phyloP scores from a whole-genome alignment of 225 moss, liverwort and hornwort species.

The Pseudoscleropodium purum region DNA sequence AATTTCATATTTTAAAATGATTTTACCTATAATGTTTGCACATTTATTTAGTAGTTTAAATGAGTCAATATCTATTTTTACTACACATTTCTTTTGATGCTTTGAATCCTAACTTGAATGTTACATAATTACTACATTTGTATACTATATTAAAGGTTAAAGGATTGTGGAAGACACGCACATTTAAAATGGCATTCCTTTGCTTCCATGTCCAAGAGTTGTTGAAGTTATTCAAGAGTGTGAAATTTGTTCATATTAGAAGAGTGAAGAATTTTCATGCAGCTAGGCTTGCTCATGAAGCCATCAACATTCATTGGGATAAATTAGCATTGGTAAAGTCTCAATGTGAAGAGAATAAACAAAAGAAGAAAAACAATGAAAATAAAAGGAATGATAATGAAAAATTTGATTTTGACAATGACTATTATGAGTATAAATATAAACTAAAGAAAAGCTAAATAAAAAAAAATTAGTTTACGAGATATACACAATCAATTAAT shows the following conservation, averaged over 20 bases:
- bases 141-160: neutral
- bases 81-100: neutral
- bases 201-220: neutral
- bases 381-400: neutral
- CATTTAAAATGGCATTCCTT: constrained; percentile 1
- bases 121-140: neutral
- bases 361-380: neutral
- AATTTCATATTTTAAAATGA: neutral
- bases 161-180: neutral
- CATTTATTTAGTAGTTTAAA: neutral
- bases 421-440: neutral
- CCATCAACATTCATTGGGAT: neutral
- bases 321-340: neutral
- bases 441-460: neutral
- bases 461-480: accelerated
- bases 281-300: constrained; percentile 1
- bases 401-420: neutral
- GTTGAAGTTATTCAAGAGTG: neutral
- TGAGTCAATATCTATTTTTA: neutral
- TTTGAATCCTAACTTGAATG: neutral
- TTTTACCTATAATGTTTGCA: too few relatives aligned
- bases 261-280: neutral
- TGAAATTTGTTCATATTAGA: neutral
- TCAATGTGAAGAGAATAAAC: neutral
- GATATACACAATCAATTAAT: too few relatives aligned